A percentile compares a stretch with the other conserved stretches of the same genome.
Conservation (phyloP, 768 basidiomycete genomes). For the Coprinopsis cinerea region DNA sequence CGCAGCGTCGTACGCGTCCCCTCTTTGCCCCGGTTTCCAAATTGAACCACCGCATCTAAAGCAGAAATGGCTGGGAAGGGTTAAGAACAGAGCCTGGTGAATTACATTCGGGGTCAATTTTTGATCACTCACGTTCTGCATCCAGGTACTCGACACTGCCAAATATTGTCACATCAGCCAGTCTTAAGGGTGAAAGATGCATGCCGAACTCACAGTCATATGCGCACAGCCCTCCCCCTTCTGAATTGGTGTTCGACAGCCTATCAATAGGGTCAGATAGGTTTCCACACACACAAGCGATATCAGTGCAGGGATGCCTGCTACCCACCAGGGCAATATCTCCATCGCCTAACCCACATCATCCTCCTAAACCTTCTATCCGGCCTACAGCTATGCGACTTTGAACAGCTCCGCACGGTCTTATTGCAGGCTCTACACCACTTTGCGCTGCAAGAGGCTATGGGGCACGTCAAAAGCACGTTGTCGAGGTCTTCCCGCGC, state of each 20-base stretch:
- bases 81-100: not conserved
- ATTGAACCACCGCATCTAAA: slow-evolving; percentile 8
- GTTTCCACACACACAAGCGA: not conserved
- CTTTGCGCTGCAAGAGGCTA: not conserved
- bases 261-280: not conserved
- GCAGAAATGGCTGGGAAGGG: slow-evolving; percentile 5
- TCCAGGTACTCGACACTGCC: slow-evolving; percentile 7
- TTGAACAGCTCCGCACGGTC: not conserved
- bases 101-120: not conserved
- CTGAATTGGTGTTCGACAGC: slow-evolving; percentile 7
- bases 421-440: slow-evolving; percentile 9
- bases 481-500: slow-evolving; percentile 9
- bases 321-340: slow-evolving; percentile 8
- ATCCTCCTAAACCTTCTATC: slow-evolving; percentile 5
- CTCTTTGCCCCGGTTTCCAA: slow-evolving; percentile 7
- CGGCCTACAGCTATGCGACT: slow-evolving; percentile 4
- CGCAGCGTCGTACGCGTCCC: slow-evolving; percentile 4
- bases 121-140: slow-evolving; percentile 6
- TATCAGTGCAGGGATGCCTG: not conserved
- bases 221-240: slow-evolving; percentile 7
- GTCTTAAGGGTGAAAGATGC: not conserved
- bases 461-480: slow-evolving; percentile 5
- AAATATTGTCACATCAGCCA: not conserved
- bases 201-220: slow-evolving; percentile 7
- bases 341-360: slow-evolving; percentile 3